phyloP scores from a whole-genome alignment of 495 filamentous ascomycete genomes.

The Oidiodendron maius region DNA sequence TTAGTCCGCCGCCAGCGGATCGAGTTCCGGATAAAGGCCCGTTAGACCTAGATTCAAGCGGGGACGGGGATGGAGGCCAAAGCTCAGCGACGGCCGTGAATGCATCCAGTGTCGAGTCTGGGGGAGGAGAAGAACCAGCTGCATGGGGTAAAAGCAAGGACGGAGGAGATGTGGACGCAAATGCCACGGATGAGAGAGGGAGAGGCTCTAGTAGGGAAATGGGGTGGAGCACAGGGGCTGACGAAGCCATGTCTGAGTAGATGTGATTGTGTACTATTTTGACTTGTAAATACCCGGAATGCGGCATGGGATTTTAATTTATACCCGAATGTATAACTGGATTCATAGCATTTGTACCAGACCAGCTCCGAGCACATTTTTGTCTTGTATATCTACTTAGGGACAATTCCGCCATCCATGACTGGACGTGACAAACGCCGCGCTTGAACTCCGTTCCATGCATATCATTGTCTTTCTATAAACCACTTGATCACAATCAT shows the following conservation, averaged over 20 bases:
- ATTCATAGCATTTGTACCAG: too few relatives aligned
- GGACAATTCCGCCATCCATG: too few relatives aligned
- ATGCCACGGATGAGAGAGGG: neutral
- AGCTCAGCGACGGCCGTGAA: neutral
- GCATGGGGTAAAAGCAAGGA: conserved; percentile 17
- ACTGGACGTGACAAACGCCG: too few relatives aligned
- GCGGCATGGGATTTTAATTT: neutral
- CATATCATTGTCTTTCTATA: neutral
- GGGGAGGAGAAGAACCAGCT: conserved; percentile 1
- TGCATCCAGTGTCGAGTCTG: neutral
- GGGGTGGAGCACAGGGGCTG: too few relatives aligned
- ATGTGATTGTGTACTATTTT: too few relatives aligned
- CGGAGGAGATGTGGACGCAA: neutral
- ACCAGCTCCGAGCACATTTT: too few relatives aligned
- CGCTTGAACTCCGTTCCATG: neutral
- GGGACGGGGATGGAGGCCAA: conserved; percentile 23
- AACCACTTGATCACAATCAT: conserved; percentile 22
- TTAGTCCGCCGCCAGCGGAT: conserved; percentile 44
- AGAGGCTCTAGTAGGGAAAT: too few relatives aligned
- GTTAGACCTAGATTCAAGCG: conserved; percentile 25
- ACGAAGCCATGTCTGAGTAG: too few relatives aligned
- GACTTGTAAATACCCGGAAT: neutral
- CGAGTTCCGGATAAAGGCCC: conserved; percentile 27
- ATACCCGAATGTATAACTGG: too few relatives aligned
- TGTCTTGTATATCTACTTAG: too few relatives aligned